Conservation (phyloP, 768 basidiomycete genomes). For the Suillus occidentalis region DNA sequence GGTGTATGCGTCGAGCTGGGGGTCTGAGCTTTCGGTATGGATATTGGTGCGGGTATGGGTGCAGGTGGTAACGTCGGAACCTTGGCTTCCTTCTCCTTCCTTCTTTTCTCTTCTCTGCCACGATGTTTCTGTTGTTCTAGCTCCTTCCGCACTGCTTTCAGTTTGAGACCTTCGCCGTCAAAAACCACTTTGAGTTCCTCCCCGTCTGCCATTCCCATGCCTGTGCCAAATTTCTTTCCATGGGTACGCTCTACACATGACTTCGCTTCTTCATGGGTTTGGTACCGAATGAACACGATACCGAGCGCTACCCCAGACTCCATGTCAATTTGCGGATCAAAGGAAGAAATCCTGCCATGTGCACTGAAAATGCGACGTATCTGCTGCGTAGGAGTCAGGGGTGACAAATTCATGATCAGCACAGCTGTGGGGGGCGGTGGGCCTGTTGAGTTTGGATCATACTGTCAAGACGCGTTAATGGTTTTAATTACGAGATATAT, state of each 20-base stretch:
- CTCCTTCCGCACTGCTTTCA: slow-evolving; percentile 67
- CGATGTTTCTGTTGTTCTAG: slow-evolving; percentile 51
- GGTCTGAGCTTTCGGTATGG: slow-evolving; percentile 14
- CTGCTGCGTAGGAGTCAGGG: slow-evolving; percentile 63
- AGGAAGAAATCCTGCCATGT: slow-evolving; percentile 61
- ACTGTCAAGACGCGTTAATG: slow-evolving; percentile 41
- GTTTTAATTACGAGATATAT: slow-evolving; percentile 7
- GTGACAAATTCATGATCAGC: slow-evolving; percentile 68
- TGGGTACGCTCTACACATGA: slow-evolving; percentile 65
- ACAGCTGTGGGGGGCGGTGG: slow-evolving; percentile 75
- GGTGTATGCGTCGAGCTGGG: slow-evolving; percentile 30
- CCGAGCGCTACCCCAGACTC: slow-evolving; percentile 83
- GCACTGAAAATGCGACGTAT: slow-evolving; percentile 65
- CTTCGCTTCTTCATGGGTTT: slow-evolving; percentile 65
- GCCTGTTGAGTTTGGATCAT: slow-evolving; percentile 70
- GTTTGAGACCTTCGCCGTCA: slow-evolving; percentile 69
- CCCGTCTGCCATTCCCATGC: slow-evolving; percentile 42
- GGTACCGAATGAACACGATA: slow-evolving; percentile 72
- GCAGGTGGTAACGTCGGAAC: slow-evolving; percentile 16
- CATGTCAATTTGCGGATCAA: slow-evolving; percentile 79
- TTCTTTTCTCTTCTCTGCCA: slow-evolving; percentile 49
- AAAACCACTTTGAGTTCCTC: slow-evolving; percentile 75
- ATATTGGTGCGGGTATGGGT: slow-evolving; percentile 14
- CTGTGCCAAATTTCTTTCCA: slow-evolving; percentile 57
- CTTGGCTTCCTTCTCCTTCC: slow-evolving; percentile 35